A percentile compares a stretch with the other conserved stretches of the same genome.
These are phyloP conservation scores for Cordyceps cateniannulata DNA, from an alignment of 2,329 filamentous ascomycete genomes.

Conservation along the genomic window DNA sequence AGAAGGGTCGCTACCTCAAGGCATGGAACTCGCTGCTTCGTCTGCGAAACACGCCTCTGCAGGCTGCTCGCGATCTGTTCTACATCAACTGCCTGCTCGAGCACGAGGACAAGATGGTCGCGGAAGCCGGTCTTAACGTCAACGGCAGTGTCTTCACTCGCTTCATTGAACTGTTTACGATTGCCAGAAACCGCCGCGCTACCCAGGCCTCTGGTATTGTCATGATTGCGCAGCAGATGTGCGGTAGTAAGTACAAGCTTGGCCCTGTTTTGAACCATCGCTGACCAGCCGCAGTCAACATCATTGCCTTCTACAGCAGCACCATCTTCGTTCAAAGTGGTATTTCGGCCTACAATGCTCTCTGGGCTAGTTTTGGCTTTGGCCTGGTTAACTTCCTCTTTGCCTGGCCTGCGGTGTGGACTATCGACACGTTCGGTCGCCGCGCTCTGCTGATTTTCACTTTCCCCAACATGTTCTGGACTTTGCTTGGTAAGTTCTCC, in stretches of 20 bases:
- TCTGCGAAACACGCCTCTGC: slow-evolving; percentile 48
- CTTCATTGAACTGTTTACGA: slow-evolving; percentile 58
- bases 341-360: slow-evolving; percentile 53
- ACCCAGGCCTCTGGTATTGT: slow-evolving; percentile 61
- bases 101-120: slow-evolving; percentile 23
- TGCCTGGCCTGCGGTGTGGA: slow-evolving; percentile 52
- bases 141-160: slow-evolving; percentile 43
- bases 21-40: slow-evolving; percentile 51
- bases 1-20: slow-evolving; percentile 55
- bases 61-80: slow-evolving; percentile 56
- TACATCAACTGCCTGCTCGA: slow-evolving; percentile 51
- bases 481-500: slow-evolving; percentile 33
- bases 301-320: slow-evolving; percentile 43
- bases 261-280: not conserved
- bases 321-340: slow-evolving; percentile 64
- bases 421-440: slow-evolving; percentile 52
- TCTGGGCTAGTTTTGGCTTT: slow-evolving; percentile 47
- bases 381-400: slow-evolving; percentile 54
- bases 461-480: slow-evolving; percentile 52
- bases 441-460: slow-evolving; percentile 41
- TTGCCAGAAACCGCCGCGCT: slow-evolving; percentile 52
- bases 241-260: slow-evolving; percentile 33
- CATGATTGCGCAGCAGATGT: slow-evolving; percentile 61
- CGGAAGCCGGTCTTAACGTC: slow-evolving; percentile 24
- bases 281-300: slow-evolving; percentile 29